Base-by-base conservation (phyloP, 352 stramenopile genomes). In the Halophytophthora polymorphica region DNA sequence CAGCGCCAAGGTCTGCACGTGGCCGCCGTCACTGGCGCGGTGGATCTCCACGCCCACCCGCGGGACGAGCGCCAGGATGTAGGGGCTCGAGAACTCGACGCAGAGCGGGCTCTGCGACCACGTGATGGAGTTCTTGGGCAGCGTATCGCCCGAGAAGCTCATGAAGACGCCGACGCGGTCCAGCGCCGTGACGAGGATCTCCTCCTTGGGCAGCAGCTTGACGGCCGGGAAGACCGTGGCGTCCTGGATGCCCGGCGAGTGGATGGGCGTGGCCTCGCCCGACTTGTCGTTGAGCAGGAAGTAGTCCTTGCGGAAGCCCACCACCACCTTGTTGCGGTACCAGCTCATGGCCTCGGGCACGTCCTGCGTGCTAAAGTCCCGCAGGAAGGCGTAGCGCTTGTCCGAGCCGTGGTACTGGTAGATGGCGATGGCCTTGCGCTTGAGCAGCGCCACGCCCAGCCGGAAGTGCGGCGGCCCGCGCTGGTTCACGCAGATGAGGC, bases 271-370 rank as follows among this genome's bases (percentile, higher is more conserved):
- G 12, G 71, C 70, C 44, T 93, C 84, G 19, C 82, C 84, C 21
- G 72, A 84, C 57, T 87, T 90, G 58, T 95, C 84, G 53, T 95
- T 93, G 3, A 95, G 59, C 34, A 95, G 61, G 37, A 65, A 78
- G 55, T 95, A 95, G 45, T 86, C 69, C 40, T 87, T 86, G 29
- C 78, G 58, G 51, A 74, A 87, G 25, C 84, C 84, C 3, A 88
- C 83, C 18, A 93, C 68, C 29, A 95, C 74, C 61, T 95, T 95
- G 70, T 93, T 95, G 15, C 84, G 66, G 62, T 95, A 95, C 84
- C 84, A 95, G n/a, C 68, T 68, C 52, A 95, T 91, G 42, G 70
- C 69, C 58, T 93, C 83, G 5, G 84, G 78, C 4, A 90, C 60
- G 17, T 93, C 79, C 39, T 85, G 70, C 1, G 81, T 88, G 19